These are phyloP conservation scores for Claviceps purpurea DNA, from an alignment of 2,329 filamentous ascomycete species.

Conservation along the genomic window DNA sequence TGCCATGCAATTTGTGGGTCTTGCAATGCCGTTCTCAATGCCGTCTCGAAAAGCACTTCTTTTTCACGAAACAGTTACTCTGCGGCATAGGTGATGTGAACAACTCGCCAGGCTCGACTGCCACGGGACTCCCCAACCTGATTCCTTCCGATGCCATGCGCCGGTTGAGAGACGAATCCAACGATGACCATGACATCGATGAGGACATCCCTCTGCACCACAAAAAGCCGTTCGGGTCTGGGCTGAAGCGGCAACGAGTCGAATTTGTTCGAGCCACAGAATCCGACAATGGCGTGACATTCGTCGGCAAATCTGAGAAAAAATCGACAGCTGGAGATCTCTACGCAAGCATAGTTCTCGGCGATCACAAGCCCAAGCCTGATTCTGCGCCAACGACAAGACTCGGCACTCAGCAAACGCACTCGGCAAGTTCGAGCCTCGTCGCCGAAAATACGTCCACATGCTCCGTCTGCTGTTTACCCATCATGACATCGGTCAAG, in stretches of 20 bases:
- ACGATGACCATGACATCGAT: conserved; percentile 17
- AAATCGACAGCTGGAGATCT: conserved; percentile 35
- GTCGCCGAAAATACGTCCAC: conserved; percentile 6
- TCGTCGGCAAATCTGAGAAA: conserved; percentile 10
- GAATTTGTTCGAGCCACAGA: conserved; percentile 43
- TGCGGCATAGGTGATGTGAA: not conserved
- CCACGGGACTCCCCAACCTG: not conserved
- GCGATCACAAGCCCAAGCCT: conserved; percentile 16
- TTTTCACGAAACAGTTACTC: not conserved
- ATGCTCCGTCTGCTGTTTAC: conserved; percentile 24
- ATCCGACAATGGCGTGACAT: conserved; percentile 18
- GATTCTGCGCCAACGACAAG: conserved; percentile 9
- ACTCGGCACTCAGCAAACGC: conserved; percentile 3
- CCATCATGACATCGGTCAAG: conserved; percentile 17
- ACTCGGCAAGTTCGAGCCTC: not conserved
- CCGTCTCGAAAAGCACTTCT: not conserved
- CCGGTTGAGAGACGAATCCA: conserved; percentile 13
- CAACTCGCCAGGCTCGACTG: not conserved
- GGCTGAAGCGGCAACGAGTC: conserved; percentile 39
- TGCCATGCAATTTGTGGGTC: no score
- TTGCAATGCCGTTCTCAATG: no score
- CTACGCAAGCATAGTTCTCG: conserved; percentile 56
- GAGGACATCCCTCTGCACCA: conserved; percentile 40
- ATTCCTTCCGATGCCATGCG: conserved; percentile 11
- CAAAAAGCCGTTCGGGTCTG: conserved; percentile 41